Percentiles rank a stretch among this genome's conserved stretches.
These are phyloP conservation scores for Botryotinia globosa DNA, from an alignment of 2,329 filamentous ascomycete genomes.

Conservation along the genomic window DNA sequence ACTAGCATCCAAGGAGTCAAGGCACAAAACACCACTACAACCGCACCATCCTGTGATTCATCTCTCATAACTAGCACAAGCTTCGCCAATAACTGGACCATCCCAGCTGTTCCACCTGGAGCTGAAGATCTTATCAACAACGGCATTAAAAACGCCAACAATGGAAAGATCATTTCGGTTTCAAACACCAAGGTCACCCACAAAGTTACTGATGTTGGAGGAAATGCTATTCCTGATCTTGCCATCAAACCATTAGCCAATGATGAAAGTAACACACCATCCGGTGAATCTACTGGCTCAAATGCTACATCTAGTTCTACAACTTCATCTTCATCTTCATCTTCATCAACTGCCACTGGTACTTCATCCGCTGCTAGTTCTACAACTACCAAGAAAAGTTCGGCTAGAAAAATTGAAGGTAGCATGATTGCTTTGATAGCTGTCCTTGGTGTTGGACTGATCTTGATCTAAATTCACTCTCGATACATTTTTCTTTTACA, in stretches of 20 bases:
- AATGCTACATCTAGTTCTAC: not conserved
- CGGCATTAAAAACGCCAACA: constrained; percentile 64
- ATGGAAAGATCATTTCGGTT: constrained; percentile 63
- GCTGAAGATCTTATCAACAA: constrained; percentile 71
- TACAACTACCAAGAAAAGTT: constrained; percentile 12
- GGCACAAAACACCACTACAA: constrained; percentile 51
- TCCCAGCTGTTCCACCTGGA: constrained; percentile 66
- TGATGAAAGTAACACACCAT: constrained; percentile 54
- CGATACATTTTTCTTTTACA: not conserved
- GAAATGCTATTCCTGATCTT: constrained; percentile 59
- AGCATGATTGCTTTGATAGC: constrained; percentile 17
- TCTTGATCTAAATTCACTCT: not conserved
- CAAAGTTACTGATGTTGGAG: constrained; percentile 55
- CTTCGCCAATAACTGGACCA: constrained; percentile 77
- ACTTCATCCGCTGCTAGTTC: constrained; percentile 5
- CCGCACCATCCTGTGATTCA: constrained; percentile 61
- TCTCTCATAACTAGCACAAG: constrained; percentile 63
- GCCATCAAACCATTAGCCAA: constrained; percentile 53
- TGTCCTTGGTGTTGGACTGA: constrained; percentile 9
- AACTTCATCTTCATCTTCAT: not conserved
- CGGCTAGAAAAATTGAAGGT: constrained; percentile 11
- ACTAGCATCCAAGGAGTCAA: constrained; percentile 62
- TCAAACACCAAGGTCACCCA: constrained; percentile 52
- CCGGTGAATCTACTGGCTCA: constrained; percentile 19
- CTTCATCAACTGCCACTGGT: constrained; percentile 40